A percentile compares a stretch with the other conserved stretches of the same genome.
Evolutionary conservation across 306 rosid genomes (phyloP).

Genomic region (Rosa persica): DNA sequence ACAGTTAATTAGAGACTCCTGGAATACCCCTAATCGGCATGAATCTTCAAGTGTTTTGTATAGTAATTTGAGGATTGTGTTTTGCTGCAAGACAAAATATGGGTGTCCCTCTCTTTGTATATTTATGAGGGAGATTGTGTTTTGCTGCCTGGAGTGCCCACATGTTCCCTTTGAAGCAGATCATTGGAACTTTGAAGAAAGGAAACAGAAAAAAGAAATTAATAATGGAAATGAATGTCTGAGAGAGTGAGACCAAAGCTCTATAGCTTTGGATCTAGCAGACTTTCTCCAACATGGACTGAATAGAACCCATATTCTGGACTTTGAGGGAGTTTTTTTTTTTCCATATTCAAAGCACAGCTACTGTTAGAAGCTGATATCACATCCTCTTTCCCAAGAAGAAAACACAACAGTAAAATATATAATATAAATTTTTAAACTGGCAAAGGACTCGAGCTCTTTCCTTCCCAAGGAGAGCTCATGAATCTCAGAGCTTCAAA

Average conservation of each 20-base stretch:
- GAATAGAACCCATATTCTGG: slow-evolving; percentile 18
- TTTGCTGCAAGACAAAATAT: slow-evolving; percentile 41
- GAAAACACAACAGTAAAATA: slow-evolving; percentile 2
- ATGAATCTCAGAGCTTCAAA: slow-evolving; percentile 22
- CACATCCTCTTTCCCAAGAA: slow-evolving; percentile 21
- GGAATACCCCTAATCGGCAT: slow-evolving; percentile 34
- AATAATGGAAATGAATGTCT: slow-evolving; percentile 14
- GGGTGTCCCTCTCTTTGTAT: slow-evolving; percentile 33
- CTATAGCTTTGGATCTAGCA: slow-evolving; percentile 33
- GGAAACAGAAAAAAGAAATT: slow-evolving; percentile 2
- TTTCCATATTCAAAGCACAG: neutral
- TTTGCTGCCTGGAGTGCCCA: slow-evolving; percentile 45
- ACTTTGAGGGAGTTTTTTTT: slow-evolving; percentile 6
- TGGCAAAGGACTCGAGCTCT: slow-evolving; percentile 5
- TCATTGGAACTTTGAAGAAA: slow-evolving; percentile 16
- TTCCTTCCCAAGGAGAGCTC: slow-evolving; percentile 40
- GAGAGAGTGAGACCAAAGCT: slow-evolving; percentile 22
- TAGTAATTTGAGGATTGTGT: slow-evolving; percentile 27
- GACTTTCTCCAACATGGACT: slow-evolving; percentile 32
- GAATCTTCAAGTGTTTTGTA: slow-evolving; percentile 31
- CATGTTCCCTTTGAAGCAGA: slow-evolving; percentile 48
- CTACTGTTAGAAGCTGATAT: slow-evolving; percentile 15
- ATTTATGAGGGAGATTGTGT: slow-evolving; percentile 19
- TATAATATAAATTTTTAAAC: neutral
- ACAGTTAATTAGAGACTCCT: slow-evolving; percentile 30